Evolutionary conservation across 352 stramenopile species (phyloP).

Genomic region (Pythium dissimile): DNA sequence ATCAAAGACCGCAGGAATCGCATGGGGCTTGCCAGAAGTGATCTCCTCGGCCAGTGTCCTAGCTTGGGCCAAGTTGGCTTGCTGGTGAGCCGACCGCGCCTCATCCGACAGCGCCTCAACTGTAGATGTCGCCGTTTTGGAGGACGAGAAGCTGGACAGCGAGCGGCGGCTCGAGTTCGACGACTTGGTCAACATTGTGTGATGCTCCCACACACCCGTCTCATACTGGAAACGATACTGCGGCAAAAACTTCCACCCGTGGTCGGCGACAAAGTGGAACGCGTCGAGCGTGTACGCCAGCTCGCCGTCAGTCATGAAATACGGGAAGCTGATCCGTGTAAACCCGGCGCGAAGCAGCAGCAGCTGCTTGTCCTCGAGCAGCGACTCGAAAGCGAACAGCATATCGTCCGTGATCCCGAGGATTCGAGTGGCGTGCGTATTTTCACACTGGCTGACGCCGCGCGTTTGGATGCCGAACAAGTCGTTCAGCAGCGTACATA

Average conservation of each 20-base stretch:
- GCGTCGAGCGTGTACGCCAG: slow-evolving; percentile 90
- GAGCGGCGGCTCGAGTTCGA: slow-evolving; percentile 20
- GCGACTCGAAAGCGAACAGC: slow-evolving; percentile 66
- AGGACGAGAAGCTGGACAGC: slow-evolving; percentile 23
- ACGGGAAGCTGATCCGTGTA: slow-evolving; percentile 89
- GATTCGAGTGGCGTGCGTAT: slow-evolving; percentile 89
- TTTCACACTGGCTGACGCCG: slow-evolving; percentile 45
- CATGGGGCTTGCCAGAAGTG: slow-evolving; percentile 1
- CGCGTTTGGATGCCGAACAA: slow-evolving; percentile 95
- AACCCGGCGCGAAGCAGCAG: slow-evolving; percentile 92
- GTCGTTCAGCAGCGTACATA: slow-evolving; percentile 95
- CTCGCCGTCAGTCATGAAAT: slow-evolving; percentile 64
- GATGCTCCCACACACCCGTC: slow-evolving; percentile 90
- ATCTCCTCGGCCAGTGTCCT: slow-evolving; percentile 17
- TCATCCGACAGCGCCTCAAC: slow-evolving; percentile 1
- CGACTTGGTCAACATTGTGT: slow-evolving; percentile 28
- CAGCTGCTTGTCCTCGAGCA: slow-evolving; percentile 86
- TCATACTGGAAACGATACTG: slow-evolving; percentile 93
- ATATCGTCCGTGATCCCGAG: slow-evolving; percentile 78
- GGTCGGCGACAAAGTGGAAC: slow-evolving; percentile 85
- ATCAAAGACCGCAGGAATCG: background rate
- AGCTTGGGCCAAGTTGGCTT: slow-evolving; percentile 20
- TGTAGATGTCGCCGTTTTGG: background rate
- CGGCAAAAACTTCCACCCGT: slow-evolving; percentile 90
- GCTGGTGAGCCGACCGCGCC: slow-evolving; percentile 9